These are phyloP conservation scores for Fusarium abutilonis DNA, from an alignment of 2,329 filamentous ascomycete species.

Conservation along the genomic window DNA sequence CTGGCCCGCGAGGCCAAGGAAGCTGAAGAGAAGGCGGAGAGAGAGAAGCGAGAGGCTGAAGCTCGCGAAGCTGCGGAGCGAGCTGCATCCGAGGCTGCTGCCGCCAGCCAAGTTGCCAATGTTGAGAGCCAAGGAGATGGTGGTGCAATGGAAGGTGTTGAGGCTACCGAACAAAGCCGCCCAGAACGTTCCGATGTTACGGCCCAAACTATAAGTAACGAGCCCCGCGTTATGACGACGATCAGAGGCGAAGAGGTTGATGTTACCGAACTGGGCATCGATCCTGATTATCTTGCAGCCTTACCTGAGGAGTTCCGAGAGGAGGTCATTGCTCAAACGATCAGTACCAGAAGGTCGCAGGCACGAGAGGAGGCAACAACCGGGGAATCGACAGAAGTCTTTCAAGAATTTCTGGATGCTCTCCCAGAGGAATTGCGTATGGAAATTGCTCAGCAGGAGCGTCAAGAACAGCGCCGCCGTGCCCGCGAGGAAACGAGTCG, in stretches of 20 bases:
- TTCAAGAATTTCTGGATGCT: slow-evolving; percentile 92
- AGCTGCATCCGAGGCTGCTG: slow-evolving; percentile 68
- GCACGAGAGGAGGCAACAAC: slow-evolving; percentile 73
- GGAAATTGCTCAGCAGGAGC: slow-evolving; percentile 91
- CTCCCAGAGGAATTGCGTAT: slow-evolving; percentile 88
- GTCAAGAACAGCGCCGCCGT: slow-evolving; percentile 85
- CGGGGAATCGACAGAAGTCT: slow-evolving; percentile 84
- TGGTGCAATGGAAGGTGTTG: slow-evolving; percentile 81
- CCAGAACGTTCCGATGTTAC: slow-evolving; percentile 46
- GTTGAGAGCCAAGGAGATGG: slow-evolving; percentile 34
- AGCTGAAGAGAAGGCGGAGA: slow-evolving; percentile 72
- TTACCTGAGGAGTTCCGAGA: slow-evolving; percentile 96
- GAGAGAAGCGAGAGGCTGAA: slow-evolving; percentile 75
- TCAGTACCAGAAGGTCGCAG: slow-evolving; percentile 83
- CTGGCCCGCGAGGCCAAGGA: slow-evolving; percentile 76
- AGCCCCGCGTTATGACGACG: slow-evolving; percentile 76
- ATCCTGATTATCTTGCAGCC: slow-evolving; percentile 93
- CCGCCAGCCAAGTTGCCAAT: slow-evolving; percentile 34
- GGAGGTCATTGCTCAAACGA: slow-evolving; percentile 92
- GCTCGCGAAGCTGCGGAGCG: slow-evolving; percentile 68
- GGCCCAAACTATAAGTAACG: slow-evolving; percentile 38
- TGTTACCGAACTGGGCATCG: slow-evolving; percentile 93
- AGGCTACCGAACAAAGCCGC: slow-evolving; percentile 58
- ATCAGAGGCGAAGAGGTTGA: slow-evolving; percentile 90
- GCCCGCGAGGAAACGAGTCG: slow-evolving; percentile 84